These are phyloP conservation scores for Phytopythium litorale DNA, from an alignment of 352 stramenopile genomes.

Conservation along the genomic window DNA sequence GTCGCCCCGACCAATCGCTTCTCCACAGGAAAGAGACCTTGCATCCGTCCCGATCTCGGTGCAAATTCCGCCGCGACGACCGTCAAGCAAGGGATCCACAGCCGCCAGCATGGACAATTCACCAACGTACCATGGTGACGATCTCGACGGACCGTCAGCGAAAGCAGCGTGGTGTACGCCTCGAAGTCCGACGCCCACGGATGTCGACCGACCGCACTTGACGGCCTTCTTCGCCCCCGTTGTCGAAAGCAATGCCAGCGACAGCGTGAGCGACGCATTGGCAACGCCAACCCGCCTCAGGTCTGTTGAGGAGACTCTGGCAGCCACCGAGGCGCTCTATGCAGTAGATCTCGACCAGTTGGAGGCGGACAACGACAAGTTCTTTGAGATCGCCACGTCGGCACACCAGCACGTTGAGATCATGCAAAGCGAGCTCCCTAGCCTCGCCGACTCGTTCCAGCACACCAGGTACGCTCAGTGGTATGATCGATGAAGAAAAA, in stretches of 20 bases:
- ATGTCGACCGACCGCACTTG: constrained; percentile 19
- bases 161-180: constrained; percentile 63
- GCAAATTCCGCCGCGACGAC: constrained; percentile 10
- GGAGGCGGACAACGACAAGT: constrained; percentile 41
- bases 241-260: constrained; percentile 6
- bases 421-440: constrained; percentile 46
- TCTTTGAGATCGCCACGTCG: constrained; percentile 52
- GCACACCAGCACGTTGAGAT: constrained; percentile 48
- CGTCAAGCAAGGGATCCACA: constrained; percentile 8
- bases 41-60: constrained; percentile 14
- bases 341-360: constrained; percentile 45
- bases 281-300: constrained; percentile 34
- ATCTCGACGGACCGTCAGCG: constrained; percentile 17
- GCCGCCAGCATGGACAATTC: constrained; percentile 18
- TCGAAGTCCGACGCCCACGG: constrained; percentile 19
- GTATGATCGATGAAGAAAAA: background rate
- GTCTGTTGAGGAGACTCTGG: constrained; percentile 42
- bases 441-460: constrained; percentile 23
- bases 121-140: constrained; percentile 26
- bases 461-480: constrained; percentile 30
- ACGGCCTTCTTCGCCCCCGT: constrained; percentile 32
- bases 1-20: constrained; percentile 3
- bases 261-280: background rate
- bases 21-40: constrained; percentile 11
- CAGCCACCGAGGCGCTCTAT: constrained; percentile 39